Evolutionary conservation across 257 asterid genomes (phyloP).

Genomic region (Cordia subcordata): DNA sequence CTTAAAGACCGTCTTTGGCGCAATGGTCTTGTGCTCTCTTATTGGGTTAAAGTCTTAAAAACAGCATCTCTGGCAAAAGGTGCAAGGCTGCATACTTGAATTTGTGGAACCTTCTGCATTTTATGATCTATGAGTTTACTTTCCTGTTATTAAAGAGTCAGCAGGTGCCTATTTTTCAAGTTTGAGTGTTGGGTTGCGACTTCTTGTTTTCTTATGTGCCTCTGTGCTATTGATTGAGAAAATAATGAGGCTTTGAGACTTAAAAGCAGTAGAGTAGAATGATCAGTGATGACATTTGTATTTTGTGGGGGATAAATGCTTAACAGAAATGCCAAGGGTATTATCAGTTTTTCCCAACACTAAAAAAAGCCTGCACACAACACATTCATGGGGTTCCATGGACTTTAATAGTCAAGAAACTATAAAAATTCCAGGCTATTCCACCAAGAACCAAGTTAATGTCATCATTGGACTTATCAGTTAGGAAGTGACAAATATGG

Average conservation of each 20-base stretch:
- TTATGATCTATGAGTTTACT: not conserved
- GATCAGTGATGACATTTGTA: not conserved
- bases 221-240: too few relatives aligned
- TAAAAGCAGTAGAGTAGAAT: too few relatives aligned
- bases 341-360: slow-evolving; percentile 87
- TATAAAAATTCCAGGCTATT: slow-evolving; percentile 87
- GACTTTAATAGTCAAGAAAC: slow-evolving; percentile 76
- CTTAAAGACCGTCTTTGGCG: too few relatives aligned
- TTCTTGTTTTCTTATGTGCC: too few relatives aligned
- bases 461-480: slow-evolving; percentile 85
- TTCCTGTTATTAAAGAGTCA: not conserved
- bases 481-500: slow-evolving; percentile 98
- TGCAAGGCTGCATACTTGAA: too few relatives aligned
- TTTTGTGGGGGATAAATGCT: not conserved
- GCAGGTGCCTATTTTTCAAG: not conserved
- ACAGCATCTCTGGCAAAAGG: too few relatives aligned
- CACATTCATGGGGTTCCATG: slow-evolving; percentile 99
- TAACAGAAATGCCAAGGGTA: slow-evolving; percentile 86
- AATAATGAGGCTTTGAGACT: too few relatives aligned
- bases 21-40: too few relatives aligned
- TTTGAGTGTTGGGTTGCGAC: too few relatives aligned
- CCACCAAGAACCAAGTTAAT: slow-evolving; percentile 91
- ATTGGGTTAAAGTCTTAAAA: too few relatives aligned
- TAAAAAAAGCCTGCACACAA: slow-evolving; percentile 76
- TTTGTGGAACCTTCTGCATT: too few relatives aligned